Conservation (phyloP, 2,329 filamentous ascomycete species). For the Pseudocercospora vitis region DNA sequence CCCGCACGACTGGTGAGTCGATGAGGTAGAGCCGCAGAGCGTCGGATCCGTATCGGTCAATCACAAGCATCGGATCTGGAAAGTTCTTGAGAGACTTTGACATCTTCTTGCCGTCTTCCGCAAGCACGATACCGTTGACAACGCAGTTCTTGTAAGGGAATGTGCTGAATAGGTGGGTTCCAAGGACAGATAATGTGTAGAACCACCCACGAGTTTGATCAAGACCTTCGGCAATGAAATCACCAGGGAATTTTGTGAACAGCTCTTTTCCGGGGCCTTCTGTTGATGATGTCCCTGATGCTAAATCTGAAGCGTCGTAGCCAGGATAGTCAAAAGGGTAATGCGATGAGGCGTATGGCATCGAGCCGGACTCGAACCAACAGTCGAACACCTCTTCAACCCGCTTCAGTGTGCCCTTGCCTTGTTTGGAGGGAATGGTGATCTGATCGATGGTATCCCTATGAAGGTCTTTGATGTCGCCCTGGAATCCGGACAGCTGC, state of each 20-base stretch:
- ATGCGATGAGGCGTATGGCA: constrained; percentile 89
- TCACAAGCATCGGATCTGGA: constrained; percentile 79
- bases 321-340: constrained; percentile 90
- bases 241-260: constrained; percentile 77
- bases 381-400: constrained; percentile 92
- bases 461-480: constrained; percentile 81
- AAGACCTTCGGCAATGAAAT: constrained; percentile 91
- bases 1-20: constrained; percentile 91
- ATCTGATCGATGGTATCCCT: constrained; percentile 92
- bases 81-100: constrained; percentile 97
- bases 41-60: constrained; percentile 86
- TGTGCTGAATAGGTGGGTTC: constrained; percentile 80
- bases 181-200: constrained; percentile 85
- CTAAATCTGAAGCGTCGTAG: constrained; percentile 33
- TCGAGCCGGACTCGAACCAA: constrained; percentile 95
- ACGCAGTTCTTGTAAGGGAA: constrained; percentile 93
- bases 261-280: constrained; percentile 56
- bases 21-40: constrained; percentile 93
- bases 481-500: constrained; percentile 80
- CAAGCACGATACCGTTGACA: constrained; percentile 92
- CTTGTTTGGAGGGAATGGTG: constrained; percentile 86
- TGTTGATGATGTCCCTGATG: constrained; percentile 31
- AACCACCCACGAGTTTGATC: constrained; percentile 98
- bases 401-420: constrained; percentile 77
- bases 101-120: constrained; percentile 98